These are phyloP conservation scores for Artemisia argyi DNA, from an alignment of 129 eudicot species.

Conservation along the genomic window DNA sequence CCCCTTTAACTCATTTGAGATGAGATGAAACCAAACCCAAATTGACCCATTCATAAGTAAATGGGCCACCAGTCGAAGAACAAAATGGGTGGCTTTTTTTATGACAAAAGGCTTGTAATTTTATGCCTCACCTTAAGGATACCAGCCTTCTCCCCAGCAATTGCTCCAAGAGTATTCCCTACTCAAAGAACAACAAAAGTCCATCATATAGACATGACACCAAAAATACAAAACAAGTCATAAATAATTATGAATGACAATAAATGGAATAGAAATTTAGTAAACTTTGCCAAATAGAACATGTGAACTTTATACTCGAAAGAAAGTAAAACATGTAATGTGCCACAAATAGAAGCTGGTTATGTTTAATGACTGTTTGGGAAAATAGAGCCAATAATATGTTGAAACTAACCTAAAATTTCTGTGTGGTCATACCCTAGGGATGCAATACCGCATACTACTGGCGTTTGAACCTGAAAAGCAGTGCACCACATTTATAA, in stretches of 20 bases:
- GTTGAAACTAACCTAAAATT: slow-evolving; percentile 81
- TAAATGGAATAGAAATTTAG: too few relatives aligned
- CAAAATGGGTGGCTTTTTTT: not conserved
- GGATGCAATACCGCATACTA: slow-evolving; percentile 94
- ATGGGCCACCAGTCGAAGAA: not conserved
- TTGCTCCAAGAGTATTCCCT: slow-evolving; percentile 91
- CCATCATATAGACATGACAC: too few relatives aligned
- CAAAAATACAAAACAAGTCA: too few relatives aligned
- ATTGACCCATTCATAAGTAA: too few relatives aligned
- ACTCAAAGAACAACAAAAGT: slow-evolving; percentile 2
- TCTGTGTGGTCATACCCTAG: slow-evolving; percentile 98
- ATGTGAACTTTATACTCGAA: too few relatives aligned
- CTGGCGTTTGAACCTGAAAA: slow-evolving; percentile 82
- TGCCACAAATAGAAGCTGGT: too few relatives aligned
- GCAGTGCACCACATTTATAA: slow-evolving; percentile 5
- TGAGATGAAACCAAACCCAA: too few relatives aligned
- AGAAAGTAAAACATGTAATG: too few relatives aligned
- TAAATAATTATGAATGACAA: too few relatives aligned
- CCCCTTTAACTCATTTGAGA: too few relatives aligned
- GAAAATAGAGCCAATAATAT: slow-evolving; percentile 5
- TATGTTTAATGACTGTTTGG: too few relatives aligned
- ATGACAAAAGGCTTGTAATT: not conserved
- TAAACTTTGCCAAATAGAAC: too few relatives aligned
- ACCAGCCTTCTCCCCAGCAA: slow-evolving; percentile 99
- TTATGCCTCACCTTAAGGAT: slow-evolving; percentile 70